Evolutionary conservation across 495 filamentous ascomycete genomes (phyloP).

Genomic region (Talaromyces liani): DNA sequence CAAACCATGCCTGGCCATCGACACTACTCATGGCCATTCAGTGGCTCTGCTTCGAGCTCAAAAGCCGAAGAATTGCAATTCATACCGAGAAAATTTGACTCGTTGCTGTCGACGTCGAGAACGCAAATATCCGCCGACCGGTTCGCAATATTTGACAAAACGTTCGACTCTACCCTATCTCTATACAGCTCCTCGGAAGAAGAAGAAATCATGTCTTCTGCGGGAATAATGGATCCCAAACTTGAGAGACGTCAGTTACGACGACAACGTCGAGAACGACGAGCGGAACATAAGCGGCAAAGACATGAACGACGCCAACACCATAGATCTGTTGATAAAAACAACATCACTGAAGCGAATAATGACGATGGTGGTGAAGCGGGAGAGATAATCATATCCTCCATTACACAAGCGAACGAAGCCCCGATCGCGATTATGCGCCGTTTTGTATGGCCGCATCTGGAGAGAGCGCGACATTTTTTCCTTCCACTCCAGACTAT

Average conservation of each 20-base stretch:
- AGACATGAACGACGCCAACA: background rate
- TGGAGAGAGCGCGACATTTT: slow-evolving; percentile 26
- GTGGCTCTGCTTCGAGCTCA: background rate
- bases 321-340: background rate
- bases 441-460: slow-evolving; percentile 27
- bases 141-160: background rate
- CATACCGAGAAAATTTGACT: background rate
- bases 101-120: background rate
- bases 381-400: slow-evolving; percentile 9
- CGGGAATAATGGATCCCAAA: slow-evolving; percentile 26
- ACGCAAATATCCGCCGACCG: background rate
- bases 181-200: slow-evolving; percentile 11
- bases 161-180: background rate
- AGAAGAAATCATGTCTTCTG: slow-evolving; percentile 25
- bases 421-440: slow-evolving; percentile 16
- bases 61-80: background rate
- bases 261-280: background rate
- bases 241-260: slow-evolving; percentile 12
- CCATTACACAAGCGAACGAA: slow-evolving; percentile 10
- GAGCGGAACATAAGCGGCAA: background rate
- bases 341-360: background rate
- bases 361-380: background rate
- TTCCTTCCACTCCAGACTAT: background rate
- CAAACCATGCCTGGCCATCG: background rate
- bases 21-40: slow-evolving; percentile 10